Evolutionary conservation across 495 filamentous ascomycete species (phyloP), one percentile per base, ranked within the genome.

Genomic region (Annulohypoxylon moriforme): DNA sequence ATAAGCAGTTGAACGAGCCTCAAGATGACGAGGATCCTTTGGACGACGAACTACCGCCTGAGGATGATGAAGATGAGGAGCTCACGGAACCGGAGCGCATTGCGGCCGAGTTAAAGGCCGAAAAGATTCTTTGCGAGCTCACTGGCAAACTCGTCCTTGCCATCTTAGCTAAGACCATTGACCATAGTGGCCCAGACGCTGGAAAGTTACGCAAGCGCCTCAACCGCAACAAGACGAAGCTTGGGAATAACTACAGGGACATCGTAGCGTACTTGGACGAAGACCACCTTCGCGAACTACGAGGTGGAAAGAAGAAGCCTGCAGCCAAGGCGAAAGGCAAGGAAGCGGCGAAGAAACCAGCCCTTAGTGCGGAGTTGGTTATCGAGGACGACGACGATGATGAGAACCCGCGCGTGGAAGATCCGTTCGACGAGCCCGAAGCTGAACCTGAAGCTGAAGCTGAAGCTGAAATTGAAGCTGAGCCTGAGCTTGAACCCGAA

Each of bases 61-160:
- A 92, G 24, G 88, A 92, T 0, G 85, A 86, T n/a, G 82, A 86
- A 5, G 86, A 88, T 1, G 86, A 87, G 18, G 84, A 87, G 3
- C 81, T 87, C 0, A 79, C 79, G 9, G 85, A 85, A 7, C 81
- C 78, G 27, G 87, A 90, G 64, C 85, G 84, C 18, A 82, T 87
- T 56, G 85, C 85, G 11, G 85, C 85, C 22, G 86, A 89, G 57
- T 81, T 97, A 13, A 81, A 92, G 38, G 87, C 92, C 1, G 95
- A 98, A 76, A 88, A 94, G 73, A 86, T 89, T 16, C 84, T 98
- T 0, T 98, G 95, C 80, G 91, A 93, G 71, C 83, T 97, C 2
- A 88, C 94, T 4, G 90, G 91, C 40, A 94, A 94, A 71, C 85
- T 96, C 34, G 92, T 97, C 8, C 83, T 96, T 22, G 90, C 90